phyloP scores from a whole-genome alignment of 352 stramenopile genomes.

The Globisporangium recalcitrans region DNA sequence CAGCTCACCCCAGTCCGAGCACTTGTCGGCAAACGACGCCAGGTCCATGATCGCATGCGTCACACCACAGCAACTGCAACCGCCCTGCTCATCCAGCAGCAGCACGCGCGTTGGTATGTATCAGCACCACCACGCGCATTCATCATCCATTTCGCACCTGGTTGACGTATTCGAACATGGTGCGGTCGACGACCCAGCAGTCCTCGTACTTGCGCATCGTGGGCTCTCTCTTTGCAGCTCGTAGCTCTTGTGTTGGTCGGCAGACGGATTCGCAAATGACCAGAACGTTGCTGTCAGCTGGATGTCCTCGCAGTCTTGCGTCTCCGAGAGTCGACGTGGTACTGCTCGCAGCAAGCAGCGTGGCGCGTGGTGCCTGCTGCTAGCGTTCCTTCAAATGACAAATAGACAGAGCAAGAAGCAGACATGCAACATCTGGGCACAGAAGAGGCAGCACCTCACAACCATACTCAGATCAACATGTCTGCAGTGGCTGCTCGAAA shows the following conservation, averaged over 20 bases:
- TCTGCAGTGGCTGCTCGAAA: too few relatives aligned
- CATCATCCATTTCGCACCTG: slow-evolving; percentile 29
- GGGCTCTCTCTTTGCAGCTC: neutral
- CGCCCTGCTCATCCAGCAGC: slow-evolving; percentile 37
- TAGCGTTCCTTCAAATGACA: too few relatives aligned
- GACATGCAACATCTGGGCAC: too few relatives aligned
- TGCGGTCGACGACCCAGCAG: slow-evolving; percentile 89
- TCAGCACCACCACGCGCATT: neutral
- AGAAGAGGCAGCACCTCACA: too few relatives aligned
- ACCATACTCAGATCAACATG: too few relatives aligned
- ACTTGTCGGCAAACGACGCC: slow-evolving; percentile 77
- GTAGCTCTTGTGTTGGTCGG: neutral
- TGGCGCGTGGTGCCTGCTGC: too few relatives aligned
- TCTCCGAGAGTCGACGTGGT: too few relatives aligned
- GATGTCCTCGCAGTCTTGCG: too few relatives aligned
- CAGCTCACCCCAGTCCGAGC: slow-evolving; percentile 81
- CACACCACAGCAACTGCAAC: slow-evolving; percentile 90
- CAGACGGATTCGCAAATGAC: slow-evolving; percentile 1
- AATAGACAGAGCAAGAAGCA: too few relatives aligned
- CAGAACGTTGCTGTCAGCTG: too few relatives aligned
- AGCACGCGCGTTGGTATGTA: neutral
- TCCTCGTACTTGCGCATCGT: slow-evolving; percentile 73
- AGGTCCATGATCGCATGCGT: slow-evolving; percentile 85
- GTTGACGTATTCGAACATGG: slow-evolving; percentile 94
- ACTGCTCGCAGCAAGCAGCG: too few relatives aligned